Evolutionary conservation across 1,139 yeast species (phyloP), one percentile per base, ranked within the genome.

Genomic region (Saccharomycopsis phalli): DNA sequence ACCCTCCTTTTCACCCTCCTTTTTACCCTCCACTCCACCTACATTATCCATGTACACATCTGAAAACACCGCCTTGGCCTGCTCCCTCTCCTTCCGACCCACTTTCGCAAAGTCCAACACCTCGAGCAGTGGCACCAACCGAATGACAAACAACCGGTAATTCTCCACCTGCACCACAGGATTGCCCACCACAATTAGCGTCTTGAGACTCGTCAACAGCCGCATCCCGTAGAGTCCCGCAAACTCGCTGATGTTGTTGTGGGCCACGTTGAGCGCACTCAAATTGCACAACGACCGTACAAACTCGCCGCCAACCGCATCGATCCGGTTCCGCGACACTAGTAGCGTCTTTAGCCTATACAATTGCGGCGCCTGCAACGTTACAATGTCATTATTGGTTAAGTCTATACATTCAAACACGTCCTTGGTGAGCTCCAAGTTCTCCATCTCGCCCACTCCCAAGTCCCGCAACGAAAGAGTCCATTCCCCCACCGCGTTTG

Each of bases 101-200:
- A 82, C 70, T 48, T 69, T 71, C 40, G 65, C 63, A 50, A 72
- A 78, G 53, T 82, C 91, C 29, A 82, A 55, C 1, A 77, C 65
- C 38, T 68, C 62, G 36, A 82, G 55, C 2, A 61, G 51, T 0
- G 88, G 88, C n/a, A 76, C 52, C 17, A 69, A 51, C 74, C 80
- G 72, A 3, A 81, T 64, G 10, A 74, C 52, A 56, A 71, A 71
- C 8, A 60, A 45, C 34, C 88, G 59, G 53, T 80, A 81, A 51
- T 76, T 51, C 20, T 62, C 57, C 4, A 18, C 19, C 23, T 27
- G 16, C 6, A 28, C 21, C 7, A 43, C 28, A 3, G 46, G 46
- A 32, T 43, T 43, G 11, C 35, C 18, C n/a, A 17, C 19, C 13
- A 40, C n/a, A n/a, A 18, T 23, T n/a, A 43, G 29, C 18, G 16